These are phyloP conservation scores for Aspergillus sp. DNA, from an alignment of 2,329 filamentous ascomycete species.

Conservation along the genomic window DNA sequence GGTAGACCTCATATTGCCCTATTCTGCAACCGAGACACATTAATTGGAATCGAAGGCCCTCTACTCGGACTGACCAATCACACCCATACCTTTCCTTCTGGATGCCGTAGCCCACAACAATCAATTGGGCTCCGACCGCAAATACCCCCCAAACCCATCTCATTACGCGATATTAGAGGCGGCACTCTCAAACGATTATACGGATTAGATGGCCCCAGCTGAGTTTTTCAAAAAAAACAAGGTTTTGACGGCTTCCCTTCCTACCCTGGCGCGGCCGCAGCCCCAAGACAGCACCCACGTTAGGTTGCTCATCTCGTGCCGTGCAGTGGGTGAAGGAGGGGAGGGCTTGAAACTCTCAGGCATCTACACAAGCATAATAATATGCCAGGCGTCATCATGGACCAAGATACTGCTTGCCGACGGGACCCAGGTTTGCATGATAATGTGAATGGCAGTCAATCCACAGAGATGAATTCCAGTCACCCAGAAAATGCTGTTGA, in stretches of 20 bases:
- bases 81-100: neutral
- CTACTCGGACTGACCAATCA: neutral
- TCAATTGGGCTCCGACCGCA: neutral
- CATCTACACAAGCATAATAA: constrained; percentile 24
- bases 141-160: neutral
- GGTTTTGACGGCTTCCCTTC: constrained; percentile 27
- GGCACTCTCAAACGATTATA: neutral
- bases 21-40: neutral
- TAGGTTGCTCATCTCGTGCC: constrained; percentile 24
- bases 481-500: constrained; percentile 18
- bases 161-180: neutral
- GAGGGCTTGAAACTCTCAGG: constrained; percentile 20
- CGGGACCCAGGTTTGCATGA: constrained; percentile 24
- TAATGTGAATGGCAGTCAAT: constrained; percentile 25
- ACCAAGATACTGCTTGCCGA: constrained; percentile 33
- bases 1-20: neutral
- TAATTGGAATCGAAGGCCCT: neutral
- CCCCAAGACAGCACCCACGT: constrained; percentile 15
- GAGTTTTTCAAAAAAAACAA: constrained; percentile 6
- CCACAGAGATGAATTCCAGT: constrained; percentile 13
- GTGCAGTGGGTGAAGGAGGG: constrained; percentile 32
- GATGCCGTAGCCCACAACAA: neutral
- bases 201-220: neutral
- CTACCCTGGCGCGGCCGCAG: constrained; percentile 21
- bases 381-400: constrained; percentile 47